These are phyloP conservation scores for Solanum sitiens DNA, from an alignment of 257 asterid species.

Conservation along the genomic window DNA sequence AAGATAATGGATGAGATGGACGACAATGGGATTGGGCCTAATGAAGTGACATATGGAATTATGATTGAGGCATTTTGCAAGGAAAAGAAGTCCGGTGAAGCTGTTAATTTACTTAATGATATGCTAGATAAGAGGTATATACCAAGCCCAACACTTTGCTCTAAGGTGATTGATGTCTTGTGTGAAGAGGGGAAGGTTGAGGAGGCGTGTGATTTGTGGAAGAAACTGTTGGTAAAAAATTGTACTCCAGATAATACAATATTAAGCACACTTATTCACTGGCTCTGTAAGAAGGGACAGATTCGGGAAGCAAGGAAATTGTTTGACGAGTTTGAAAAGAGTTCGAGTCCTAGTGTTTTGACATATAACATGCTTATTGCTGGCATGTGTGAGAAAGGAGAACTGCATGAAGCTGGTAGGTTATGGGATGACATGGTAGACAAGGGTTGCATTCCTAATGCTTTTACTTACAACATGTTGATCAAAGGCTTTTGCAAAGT, in stretches of 20 bases:
- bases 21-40: conserved; percentile 68
- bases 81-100: conserved; percentile 69
- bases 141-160: conserved; percentile 64
- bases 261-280: conserved; percentile 63
- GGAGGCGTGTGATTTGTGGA: conserved; percentile 71
- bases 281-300: conserved; percentile 81
- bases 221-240: conserved; percentile 54
- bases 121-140: conserved; percentile 71
- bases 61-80: conserved; percentile 83
- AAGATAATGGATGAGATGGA: conserved; percentile 95
- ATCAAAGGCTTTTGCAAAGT: conserved; percentile 63
- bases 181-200: conserved; percentile 67
- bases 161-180: conserved; percentile 61
- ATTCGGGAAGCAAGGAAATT: conserved; percentile 64
- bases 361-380: conserved; percentile 74
- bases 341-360: conserved; percentile 64
- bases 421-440: conserved; percentile 93
- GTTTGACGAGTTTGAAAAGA: conserved; percentile 73
- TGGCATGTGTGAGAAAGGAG: conserved; percentile 81
- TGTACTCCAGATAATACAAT: conserved; percentile 70
- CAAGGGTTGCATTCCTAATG: conserved; percentile 62
- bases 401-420: conserved; percentile 79
- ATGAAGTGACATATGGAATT: conserved; percentile 73
- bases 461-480: conserved; percentile 64
- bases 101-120: conserved; percentile 55